Evolutionary conservation across 441 rosid genomes (phyloP).

Genomic region (Gossypium trilobum): DNA sequence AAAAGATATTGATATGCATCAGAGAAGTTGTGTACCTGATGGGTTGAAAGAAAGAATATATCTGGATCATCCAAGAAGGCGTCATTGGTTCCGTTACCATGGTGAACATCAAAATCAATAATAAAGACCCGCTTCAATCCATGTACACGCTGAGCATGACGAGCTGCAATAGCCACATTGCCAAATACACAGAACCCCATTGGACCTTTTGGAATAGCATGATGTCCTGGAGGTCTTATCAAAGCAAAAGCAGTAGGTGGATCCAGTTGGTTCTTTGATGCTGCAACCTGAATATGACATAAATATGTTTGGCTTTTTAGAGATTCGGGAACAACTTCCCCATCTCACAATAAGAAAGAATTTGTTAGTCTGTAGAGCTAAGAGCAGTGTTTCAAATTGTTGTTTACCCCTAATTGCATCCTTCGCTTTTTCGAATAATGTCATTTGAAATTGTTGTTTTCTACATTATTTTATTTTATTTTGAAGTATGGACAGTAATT

Average conservation of each 20-base stretch:
- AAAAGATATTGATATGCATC: neutral
- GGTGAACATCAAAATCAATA: slow-evolving; percentile 95
- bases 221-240: slow-evolving; percentile 96
- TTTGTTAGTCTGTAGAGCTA: neutral
- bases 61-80: slow-evolving; percentile 83
- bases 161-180: slow-evolving; percentile 88
- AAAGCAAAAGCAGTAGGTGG: slow-evolving; percentile 82
- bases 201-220: slow-evolving; percentile 87
- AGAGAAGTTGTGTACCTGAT: slow-evolving; percentile 46
- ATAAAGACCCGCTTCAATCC: slow-evolving; percentile 69
- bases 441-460: neutral
- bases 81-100: slow-evolving; percentile 93
- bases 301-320: neutral
- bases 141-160: slow-evolving; percentile 68
- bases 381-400: neutral
- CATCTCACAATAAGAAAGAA: neutral
- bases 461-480: neutral
- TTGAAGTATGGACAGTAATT: neutral
- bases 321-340: neutral
- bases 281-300: slow-evolving; percentile 45
- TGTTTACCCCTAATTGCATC: no score
- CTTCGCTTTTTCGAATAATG: neutral
- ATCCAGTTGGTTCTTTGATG: slow-evolving; percentile 43
- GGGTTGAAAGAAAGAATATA: slow-evolving; percentile 83
- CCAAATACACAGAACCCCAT: slow-evolving; percentile 98